Conservation (phyloP, 352 stramenopile genomes). For the Pythium utonaiense region DNA sequence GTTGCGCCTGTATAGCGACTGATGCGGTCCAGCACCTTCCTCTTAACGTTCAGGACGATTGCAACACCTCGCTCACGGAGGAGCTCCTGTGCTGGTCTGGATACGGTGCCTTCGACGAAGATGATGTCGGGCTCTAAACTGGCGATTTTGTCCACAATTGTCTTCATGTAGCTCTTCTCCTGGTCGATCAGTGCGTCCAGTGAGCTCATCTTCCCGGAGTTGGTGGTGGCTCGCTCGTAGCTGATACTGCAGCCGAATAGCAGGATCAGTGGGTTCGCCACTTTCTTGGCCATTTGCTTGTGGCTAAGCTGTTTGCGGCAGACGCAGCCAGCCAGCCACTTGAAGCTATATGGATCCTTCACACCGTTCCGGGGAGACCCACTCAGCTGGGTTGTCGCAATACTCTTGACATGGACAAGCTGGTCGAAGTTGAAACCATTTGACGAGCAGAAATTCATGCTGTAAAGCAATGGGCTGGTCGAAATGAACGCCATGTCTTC, state of each 20-base stretch:
- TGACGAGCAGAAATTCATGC: conserved; percentile 70
- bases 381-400: conserved; percentile 35
- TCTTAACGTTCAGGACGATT: conserved; percentile 95
- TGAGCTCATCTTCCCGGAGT: conserved; percentile 85
- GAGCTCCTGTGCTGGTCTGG: conserved; percentile 91
- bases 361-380: conserved; percentile 50
- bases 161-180: conserved; percentile 97
- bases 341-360: conserved; percentile 85
- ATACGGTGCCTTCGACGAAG: conserved; percentile 90
- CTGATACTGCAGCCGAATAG: conserved; percentile 95
- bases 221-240: conserved; percentile 88
- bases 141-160: conserved; percentile 96
- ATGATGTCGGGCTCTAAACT: conserved; percentile 94
- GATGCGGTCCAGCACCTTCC: conserved; percentile 90
- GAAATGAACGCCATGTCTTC: conserved; percentile 79
- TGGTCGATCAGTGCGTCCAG: conserved; percentile 95
- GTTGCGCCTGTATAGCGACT: conserved; percentile 90
- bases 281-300: conserved; percentile 93
- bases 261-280: conserved; percentile 96
- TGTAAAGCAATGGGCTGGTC: conserved; percentile 70
- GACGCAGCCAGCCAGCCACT: conserved; percentile 93
- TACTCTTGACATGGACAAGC: conserved; percentile 85
- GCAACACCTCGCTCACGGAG: conserved; percentile 88
- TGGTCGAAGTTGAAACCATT: conserved; percentile 80
- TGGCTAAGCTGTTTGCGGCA: conserved; percentile 96